phyloP scores from a whole-genome alignment of 495 filamentous ascomycete species.

The Daldinia bambusicola region DNA sequence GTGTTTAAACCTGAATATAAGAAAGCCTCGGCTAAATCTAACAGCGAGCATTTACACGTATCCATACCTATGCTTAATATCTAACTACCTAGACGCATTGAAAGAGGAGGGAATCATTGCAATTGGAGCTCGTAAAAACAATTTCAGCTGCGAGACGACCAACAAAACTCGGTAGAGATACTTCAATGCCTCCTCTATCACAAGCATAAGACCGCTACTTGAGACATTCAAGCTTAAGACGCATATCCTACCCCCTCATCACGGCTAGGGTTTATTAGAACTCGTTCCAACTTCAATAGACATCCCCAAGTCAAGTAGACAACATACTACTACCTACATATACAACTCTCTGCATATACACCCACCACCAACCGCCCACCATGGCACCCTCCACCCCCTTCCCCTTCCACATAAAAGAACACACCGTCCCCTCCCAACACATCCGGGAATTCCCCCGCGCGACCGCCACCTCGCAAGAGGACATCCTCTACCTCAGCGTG shows the following conservation, averaged over 20 bases:
- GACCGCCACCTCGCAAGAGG: constrained; percentile 70
- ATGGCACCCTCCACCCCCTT: constrained; percentile 19
- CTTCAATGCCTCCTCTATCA: constrained; percentile 5
- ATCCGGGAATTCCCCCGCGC: constrained; percentile 76
- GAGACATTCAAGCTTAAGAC: background rate
- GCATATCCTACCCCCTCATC: background rate
- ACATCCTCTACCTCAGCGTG: constrained; percentile 71
- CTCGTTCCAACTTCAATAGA: background rate
- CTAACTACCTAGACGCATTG: no score
- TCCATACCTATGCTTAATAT: background rate
- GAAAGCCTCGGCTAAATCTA: constrained; percentile 30
- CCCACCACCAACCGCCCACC: background rate
- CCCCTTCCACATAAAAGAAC: constrained; percentile 58
- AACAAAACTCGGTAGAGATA: background rate
- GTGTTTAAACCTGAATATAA: constrained; percentile 7
- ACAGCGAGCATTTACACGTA: background rate
- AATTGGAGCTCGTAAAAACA: no score
- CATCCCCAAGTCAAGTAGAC: no score
- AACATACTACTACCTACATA: no score
- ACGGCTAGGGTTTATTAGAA: background rate
- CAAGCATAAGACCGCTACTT: constrained; percentile 2
- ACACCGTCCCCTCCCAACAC: constrained; percentile 72
- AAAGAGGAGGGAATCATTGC: no score
- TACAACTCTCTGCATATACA: background rate
- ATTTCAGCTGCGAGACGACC: background rate